These are phyloP conservation scores for Nakazawaea holstii DNA, from an alignment of 805 yeast species.

Conservation along the genomic window DNA sequence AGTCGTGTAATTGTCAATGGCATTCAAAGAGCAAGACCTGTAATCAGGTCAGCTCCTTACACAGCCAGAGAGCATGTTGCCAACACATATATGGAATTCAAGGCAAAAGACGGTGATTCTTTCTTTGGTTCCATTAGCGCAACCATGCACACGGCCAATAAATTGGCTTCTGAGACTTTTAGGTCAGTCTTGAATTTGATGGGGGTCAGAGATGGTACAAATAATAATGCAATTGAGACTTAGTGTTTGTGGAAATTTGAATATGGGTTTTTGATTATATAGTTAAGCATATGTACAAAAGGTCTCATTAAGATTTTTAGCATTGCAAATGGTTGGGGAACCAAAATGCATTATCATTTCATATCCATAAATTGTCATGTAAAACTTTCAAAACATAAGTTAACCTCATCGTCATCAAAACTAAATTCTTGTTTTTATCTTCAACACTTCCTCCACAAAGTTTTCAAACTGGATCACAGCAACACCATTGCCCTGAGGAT, in stretches of 20 bases:
- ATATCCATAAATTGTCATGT: too few species aligned
- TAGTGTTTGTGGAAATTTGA: too few species aligned
- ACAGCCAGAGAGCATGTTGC: slow-evolving; percentile 28
- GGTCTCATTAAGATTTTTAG: too few species aligned
- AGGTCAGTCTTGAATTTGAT: background rate
- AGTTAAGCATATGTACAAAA: background rate
- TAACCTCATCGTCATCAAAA: background rate
- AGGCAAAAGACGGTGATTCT: slow-evolving; percentile 33
- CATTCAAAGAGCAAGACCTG: slow-evolving; percentile 32
- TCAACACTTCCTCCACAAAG: slow-evolving; percentile 43
- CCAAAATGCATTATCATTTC: background rate
- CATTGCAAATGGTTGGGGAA: background rate
- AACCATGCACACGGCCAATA: slow-evolving; percentile 25
- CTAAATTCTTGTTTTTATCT: slow-evolving; percentile 13
- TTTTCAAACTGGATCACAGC: slow-evolving; percentile 64
- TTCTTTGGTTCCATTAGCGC: slow-evolving; percentile 26
- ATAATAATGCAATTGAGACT: background rate
- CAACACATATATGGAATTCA: slow-evolving; percentile 32
- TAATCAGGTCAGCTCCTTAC: slow-evolving; percentile 29
- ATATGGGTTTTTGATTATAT: background rate
- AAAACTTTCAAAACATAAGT: too few species aligned
- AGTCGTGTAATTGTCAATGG: slow-evolving; percentile 34
- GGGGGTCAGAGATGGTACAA: background rate
- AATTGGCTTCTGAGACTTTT: slow-evolving; percentile 9
- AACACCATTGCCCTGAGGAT: slow-evolving; percentile 66